Percentiles rank a stretch among this genome's conserved stretches.
Conservation (phyloP, 192 early-diverging fungal species). For the Gaertneriomyces sp. region DNA sequence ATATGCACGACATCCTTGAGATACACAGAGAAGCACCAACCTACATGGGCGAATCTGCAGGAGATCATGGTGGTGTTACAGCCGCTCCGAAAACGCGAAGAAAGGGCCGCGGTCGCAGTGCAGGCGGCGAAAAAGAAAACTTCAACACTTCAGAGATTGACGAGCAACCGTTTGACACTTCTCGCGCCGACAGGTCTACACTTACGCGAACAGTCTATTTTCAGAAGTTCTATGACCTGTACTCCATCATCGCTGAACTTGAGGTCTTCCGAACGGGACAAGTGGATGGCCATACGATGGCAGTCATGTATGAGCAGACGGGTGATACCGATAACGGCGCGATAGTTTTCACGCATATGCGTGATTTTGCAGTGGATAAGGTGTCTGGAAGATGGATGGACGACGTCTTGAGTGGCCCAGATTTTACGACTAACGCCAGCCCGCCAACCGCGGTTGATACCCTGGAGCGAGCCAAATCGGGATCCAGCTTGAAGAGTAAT, state of each 20-base stretch:
- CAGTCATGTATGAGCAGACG: constrained; percentile 6
- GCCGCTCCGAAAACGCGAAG: constrained; percentile 10
- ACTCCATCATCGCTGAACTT: constrained; percentile 45
- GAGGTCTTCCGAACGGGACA: constrained; percentile 41
- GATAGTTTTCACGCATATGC: constrained; percentile 45
- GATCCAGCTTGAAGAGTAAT: no score
- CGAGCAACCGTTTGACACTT: neutral
- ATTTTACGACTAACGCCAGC: neutral
- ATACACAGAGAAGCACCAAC: constrained; percentile 43
- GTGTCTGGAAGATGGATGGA: constrained; percentile 16
- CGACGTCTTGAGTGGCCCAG: constrained; percentile 8
- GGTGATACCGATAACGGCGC: constrained; percentile 22
- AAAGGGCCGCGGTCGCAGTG: neutral
- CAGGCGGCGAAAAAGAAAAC: neutral
- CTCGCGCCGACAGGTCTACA: neutral
- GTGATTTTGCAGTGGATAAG: constrained; percentile 26
- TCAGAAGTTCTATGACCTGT: constrained; percentile 52
- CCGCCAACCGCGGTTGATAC: neutral
- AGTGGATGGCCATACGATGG: no score
- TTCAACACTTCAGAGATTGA: neutral
- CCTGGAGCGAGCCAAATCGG: neutral
- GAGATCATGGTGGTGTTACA: neutral
- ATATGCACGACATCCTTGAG: constrained; percentile 51
- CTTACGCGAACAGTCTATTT: constrained; percentile 37
- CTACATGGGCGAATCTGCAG: constrained; percentile 22